Base-by-base conservation (phyloP, 202 grass and related monocot species). In the Tripidium arundinaceum region DNA sequence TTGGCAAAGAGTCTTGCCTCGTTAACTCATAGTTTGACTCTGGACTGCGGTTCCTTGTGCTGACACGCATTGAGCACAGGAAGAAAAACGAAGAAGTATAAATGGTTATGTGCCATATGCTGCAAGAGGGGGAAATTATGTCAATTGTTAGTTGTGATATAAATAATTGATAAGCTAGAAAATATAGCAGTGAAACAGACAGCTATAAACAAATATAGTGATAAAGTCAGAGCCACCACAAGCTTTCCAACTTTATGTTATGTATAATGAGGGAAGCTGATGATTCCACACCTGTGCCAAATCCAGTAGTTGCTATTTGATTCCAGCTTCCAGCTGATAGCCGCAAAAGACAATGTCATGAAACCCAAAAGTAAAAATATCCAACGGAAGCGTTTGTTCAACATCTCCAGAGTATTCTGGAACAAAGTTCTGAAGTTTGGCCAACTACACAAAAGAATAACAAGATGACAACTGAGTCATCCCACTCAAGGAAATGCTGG, bases 1-100 rank as follows among this genome's bases (percentile, higher is more conserved):
- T 86, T 19, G 90, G 79, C 42, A 87, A 85, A n/a, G 94, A 89
- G 65, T 93, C 70, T 63, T 93, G 88, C 64, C 86, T 82, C 11
- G 95, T 83, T 78, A 95, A 73, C 77, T 98, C 92, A 68, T 98
- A 93, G 69, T 36, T 78, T n/a, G 78, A 72, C 78, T 82, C 88
- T 54, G 79, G 78, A 40, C 29, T 86, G 74, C 29, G 81, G 80
- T 77, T 86, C 31, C 66, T 80, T 41, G 69, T 66, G 62, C 81
- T 75, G 38, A 81, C 45, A 42, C 86, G 86, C 70, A 76, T 85
- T 75, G 95, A 94, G 52, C 85, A 98, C 42, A 98, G 62, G 79
- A 98, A 98, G 84, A 98, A 93, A 89, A 98, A 98, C 6, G 95
- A 98, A 45, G 95, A 94, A 25, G 90, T 95, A 74, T 95, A 98